Evolutionary conservation across 495 filamentous ascomycete genomes (phyloP).

Genomic region (Acidiella bohemica): DNA sequence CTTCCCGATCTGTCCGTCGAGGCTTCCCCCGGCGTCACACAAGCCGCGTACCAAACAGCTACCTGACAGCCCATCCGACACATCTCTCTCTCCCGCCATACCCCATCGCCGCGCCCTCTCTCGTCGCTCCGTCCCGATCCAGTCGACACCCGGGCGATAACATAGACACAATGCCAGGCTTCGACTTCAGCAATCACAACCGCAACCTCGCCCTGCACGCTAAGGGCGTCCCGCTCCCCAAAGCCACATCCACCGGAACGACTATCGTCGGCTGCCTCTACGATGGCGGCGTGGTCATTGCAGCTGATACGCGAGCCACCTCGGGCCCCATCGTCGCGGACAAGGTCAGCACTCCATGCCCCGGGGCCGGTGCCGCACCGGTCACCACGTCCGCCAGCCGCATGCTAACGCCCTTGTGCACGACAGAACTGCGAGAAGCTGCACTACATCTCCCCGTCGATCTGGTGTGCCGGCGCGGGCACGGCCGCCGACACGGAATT

Average conservation of each 20-base stretch:
- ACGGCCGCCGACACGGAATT: conserved; percentile 99
- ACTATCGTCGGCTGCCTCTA: conserved; percentile 98
- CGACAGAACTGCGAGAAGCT: conserved; percentile 94
- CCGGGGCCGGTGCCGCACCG: too few relatives aligned
- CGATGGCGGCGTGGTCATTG: conserved; percentile 93
- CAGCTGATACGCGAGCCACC: conserved; percentile 94
- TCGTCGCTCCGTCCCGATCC: background rate
- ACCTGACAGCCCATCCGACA: too few relatives aligned
- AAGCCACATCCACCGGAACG: conserved; percentile 96
- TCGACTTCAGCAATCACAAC: conserved; percentile 99
- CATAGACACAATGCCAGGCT: conserved; percentile 70
- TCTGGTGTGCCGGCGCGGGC: conserved; percentile 98
- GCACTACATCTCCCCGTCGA: conserved; percentile 96
- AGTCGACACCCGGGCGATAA: background rate
- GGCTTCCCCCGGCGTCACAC: too few relatives aligned
- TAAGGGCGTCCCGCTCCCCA: conserved; percentile 81
- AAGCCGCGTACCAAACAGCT: too few relatives aligned
- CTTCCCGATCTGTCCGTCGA: too few relatives aligned
- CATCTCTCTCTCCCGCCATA: too few relatives aligned
- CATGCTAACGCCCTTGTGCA: background rate
- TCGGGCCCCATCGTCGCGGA: conserved; percentile 97
- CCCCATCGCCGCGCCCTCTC: too few relatives aligned
- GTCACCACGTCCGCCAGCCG: background rate
- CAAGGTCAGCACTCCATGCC: conserved; percentile 49
- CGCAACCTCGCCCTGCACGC: conserved; percentile 93